A percentile compares a stretch with the other conserved stretches of the same genome.
phyloP scores from a whole-genome alignment of 192 early-diverging fungal genomes.

The Spinellus fusiger region DNA sequence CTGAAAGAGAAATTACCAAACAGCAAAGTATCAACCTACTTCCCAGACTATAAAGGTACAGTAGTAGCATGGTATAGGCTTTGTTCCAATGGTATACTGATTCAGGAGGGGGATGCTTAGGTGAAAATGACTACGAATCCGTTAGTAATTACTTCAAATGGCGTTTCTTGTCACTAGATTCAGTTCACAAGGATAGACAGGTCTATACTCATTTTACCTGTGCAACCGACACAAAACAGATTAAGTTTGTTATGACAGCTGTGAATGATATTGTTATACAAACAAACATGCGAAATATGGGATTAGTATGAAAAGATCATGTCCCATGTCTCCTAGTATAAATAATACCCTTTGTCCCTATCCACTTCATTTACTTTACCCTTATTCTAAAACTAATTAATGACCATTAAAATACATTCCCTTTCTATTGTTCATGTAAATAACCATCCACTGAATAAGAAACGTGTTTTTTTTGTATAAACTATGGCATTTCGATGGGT shows the following conservation, averaged over 20 bases:
- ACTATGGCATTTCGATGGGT: too few relatives aligned
- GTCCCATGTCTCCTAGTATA: neutral
- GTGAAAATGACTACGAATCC: conserved; percentile 63
- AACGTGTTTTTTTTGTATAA: too few relatives aligned
- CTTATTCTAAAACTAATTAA: neutral
- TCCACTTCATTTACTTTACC: neutral
- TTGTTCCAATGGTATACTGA: neutral
- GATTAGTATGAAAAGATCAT: conserved; percentile 61
- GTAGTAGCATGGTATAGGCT: conserved; percentile 22
- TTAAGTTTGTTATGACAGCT: conserved; percentile 85
- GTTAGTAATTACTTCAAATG: conserved; percentile 73
- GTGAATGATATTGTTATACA: conserved; percentile 89
- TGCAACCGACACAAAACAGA: conserved; percentile 79
- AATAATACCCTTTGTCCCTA: neutral
- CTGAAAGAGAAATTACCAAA: conserved; percentile 84
- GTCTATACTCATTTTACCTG: conserved; percentile 85
- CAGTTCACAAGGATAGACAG: conserved; percentile 67
- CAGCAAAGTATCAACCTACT: conserved; percentile 79
- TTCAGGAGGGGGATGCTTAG: too few relatives aligned
- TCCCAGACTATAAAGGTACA: conserved; percentile 75
- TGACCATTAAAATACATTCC: too few relatives aligned
- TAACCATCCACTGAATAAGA: too few relatives aligned
- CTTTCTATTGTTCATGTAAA: too few relatives aligned
- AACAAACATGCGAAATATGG: conserved; percentile 70
- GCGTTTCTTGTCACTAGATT: conserved; percentile 73